A percentile compares a stretch with the other conserved stretches of the same genome.
Evolutionary conservation across 2,329 filamentous ascomycete species (phyloP).

Genomic region (Ambrosiella xylebori): DNA sequence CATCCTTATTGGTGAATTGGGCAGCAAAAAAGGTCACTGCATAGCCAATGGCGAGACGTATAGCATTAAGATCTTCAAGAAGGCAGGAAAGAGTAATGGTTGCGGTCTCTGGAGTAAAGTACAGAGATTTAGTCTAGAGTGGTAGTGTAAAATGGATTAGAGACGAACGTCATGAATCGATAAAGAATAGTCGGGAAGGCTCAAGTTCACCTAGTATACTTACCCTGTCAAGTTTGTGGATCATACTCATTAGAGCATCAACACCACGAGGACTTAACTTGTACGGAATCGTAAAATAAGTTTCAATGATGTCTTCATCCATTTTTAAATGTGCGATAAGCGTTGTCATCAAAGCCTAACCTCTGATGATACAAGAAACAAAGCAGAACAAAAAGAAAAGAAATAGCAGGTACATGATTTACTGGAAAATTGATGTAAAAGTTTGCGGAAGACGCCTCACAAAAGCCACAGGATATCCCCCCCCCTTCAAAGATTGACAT

Average conservation of each 20-base stretch:
- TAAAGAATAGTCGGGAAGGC: too few relatives aligned
- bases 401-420: too few relatives aligned
- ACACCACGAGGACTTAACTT: neutral
- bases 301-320: neutral
- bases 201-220: neutral
- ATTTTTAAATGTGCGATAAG: too few relatives aligned
- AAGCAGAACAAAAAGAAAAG: too few relatives aligned
- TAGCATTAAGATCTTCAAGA: neutral
- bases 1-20: neutral
- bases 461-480: too few relatives aligned
- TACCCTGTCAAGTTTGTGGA: neutral
- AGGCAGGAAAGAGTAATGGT: neutral
- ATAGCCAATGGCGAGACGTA: neutral
- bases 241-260: neutral
- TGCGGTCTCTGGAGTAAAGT: neutral
- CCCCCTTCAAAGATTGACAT: too few relatives aligned
- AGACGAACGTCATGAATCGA: too few relatives aligned
- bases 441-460: too few relatives aligned
- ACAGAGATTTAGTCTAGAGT: neutral
- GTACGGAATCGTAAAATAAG: neutral
- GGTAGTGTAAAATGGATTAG: neutral
- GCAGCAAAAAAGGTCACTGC: neutral
- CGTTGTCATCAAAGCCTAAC: too few relatives aligned
- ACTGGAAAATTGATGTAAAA: too few relatives aligned
- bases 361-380: too few relatives aligned